phyloP scores from a whole-genome alignment of 1,139 yeast genomes.

The Lodderomyces oxycetoniae region DNA sequence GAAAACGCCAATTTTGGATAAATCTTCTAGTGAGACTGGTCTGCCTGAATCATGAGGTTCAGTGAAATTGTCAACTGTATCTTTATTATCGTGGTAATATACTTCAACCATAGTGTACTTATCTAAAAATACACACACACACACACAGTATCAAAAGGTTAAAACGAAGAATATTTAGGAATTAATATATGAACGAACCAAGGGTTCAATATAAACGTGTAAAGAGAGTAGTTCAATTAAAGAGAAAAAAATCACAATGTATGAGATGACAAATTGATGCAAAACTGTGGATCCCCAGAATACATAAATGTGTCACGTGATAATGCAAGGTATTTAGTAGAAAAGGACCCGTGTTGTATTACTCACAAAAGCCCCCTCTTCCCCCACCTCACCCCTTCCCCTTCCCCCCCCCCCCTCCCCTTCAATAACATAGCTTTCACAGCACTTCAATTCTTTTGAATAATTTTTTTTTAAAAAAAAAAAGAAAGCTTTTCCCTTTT shows the following conservation, averaged over 20 bases:
- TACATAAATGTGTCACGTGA: too few relatives aligned
- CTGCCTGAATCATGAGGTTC: constrained; percentile 71
- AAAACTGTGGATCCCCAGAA: too few relatives aligned
- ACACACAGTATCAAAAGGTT: background rate
- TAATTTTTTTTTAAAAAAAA: background rate
- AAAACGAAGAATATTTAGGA: too few relatives aligned
- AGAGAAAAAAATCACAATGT: too few relatives aligned
- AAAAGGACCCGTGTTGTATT: too few relatives aligned
- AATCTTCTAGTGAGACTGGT: constrained; percentile 44
- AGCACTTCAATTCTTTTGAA: background rate
- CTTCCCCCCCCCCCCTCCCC: constrained; percentile 1
- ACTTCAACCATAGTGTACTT: constrained; percentile 39
- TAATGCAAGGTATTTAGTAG: too few relatives aligned
- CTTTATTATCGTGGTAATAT: constrained; percentile 69
- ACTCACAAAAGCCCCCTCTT: too few relatives aligned
- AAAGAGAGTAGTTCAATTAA: too few relatives aligned
- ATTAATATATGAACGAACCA: too few relatives aligned
- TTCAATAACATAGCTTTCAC: background rate
- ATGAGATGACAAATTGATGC: too few relatives aligned
- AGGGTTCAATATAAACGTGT: too few relatives aligned
- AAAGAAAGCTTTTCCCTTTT: background rate
- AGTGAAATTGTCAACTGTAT: constrained; percentile 59
- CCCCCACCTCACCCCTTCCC: too few relatives aligned
- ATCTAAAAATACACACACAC: background rate
- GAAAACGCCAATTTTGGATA: constrained; percentile 64